Evolutionary conservation across 2,329 filamentous ascomycete genomes (phyloP), one percentile per base, ranked within the genome.

Genomic region (Colletotrichum tropicale): DNA sequence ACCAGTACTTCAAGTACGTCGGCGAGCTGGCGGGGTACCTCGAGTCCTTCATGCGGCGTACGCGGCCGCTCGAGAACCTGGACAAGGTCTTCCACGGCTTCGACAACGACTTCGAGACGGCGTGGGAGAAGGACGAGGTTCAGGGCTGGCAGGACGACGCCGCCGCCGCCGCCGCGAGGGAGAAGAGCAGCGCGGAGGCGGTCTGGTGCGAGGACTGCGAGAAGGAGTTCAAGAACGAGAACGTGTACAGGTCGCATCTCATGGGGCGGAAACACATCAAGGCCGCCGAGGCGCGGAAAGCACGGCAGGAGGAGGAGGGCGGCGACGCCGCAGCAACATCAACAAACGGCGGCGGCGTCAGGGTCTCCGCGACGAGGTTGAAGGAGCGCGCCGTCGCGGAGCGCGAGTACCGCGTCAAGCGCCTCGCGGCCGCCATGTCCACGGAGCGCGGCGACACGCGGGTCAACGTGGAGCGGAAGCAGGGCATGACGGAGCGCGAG

Each of bases 401-500:
- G 82, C 93, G 96, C 71, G 97, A 99, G 83, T 94, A 94, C 83
- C 92, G 95, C 21, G 91, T 98, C 68, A 94, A 93, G 82, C 94
- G 94, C 70, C 89, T 99, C 8, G 92, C 95, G 12, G 91, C 93
- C 64, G 92, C 94, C 6, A 97, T 99, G 92, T 93, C 94, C 82
- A 94, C 94, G 16, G 95, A 98, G 82, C 94, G 96, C 73, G 91
- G 94, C 83, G 96, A 98, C 81, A 98, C 97, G 0, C 92, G 94
- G 65, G 94, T 97, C 80, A 98, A 99, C 81, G 96, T 98, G 13
- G 98, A 99, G 89, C 94, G 97, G 67, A 97, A 95, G 84, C 95
- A 98, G 83, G 96, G 96, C 78, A 98, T 99, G 96, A 99, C 97
- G 5, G 96, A 98, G 82, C 93, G 96, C 36, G 97, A 99, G 84